Percentiles rank a stretch among this genome's conserved stretches.
Conservation (phyloP, 2,329 filamentous ascomycete genomes). For the Cordyceps fumosorosea region DNA sequence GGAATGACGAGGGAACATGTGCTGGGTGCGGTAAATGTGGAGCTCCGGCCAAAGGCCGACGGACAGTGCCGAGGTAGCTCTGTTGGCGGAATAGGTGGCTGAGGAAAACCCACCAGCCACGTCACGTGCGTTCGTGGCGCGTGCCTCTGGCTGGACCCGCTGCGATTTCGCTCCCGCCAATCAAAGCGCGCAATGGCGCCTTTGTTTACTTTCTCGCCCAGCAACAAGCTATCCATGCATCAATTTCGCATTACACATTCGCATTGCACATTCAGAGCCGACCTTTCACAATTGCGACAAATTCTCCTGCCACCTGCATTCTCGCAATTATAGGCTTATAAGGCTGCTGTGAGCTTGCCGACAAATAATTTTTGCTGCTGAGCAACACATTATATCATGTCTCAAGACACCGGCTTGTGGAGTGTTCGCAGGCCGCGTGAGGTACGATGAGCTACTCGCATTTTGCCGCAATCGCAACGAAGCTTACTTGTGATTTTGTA, state of each 20-base stretch:
- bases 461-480: not conserved
- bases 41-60: conserved; percentile 18
- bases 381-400: conserved; percentile 47
- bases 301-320: not conserved
- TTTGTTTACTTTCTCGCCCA: conserved; percentile 39
- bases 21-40: conserved; percentile 23
- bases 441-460: conserved; percentile 40
- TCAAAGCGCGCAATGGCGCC: conserved; percentile 11
- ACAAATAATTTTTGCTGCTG: not conserved
- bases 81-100: not conserved
- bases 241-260: conserved; percentile 9
- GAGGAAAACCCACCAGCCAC: not conserved
- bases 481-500: conserved; percentile 29
- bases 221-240: conserved; percentile 24
- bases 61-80: conserved; percentile 23
- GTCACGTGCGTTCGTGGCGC: conserved; percentile 22
- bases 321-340: not conserved
- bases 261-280: conserved; percentile 6
- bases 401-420: conserved; percentile 81
- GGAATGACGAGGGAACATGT: conserved; percentile 24
- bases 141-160: not conserved
- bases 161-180: conserved; percentile 2
- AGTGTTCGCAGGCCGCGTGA: conserved; percentile 88
- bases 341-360: conserved; percentile 14
- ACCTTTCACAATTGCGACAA: conserved; percentile 15